phyloP scores from a whole-genome alignment of 176 grass and related monocot genomes.

The Phyllostachys edulis region DNA sequence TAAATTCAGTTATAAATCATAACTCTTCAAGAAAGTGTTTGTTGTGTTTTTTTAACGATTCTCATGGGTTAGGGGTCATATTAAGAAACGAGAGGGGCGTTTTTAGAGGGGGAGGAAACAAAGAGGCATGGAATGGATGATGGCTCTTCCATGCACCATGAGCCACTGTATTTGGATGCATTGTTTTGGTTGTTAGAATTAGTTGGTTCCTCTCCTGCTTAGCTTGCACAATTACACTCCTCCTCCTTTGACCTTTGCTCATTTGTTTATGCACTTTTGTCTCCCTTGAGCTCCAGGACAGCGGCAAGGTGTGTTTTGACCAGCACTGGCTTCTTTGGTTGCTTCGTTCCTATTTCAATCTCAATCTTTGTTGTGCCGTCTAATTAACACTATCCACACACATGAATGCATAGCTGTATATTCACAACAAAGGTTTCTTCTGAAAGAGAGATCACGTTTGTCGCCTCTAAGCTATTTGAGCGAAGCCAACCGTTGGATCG shows the following conservation, averaged over 20 bases:
- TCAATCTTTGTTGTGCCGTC: too few species aligned
- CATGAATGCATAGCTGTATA: too few species aligned
- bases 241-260: background rate
- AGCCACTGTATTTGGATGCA: background rate
- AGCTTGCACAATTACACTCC: background rate
- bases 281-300: conserved; percentile 31
- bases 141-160: conserved; percentile 31
- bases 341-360: too few species aligned
- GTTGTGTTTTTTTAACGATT: background rate
- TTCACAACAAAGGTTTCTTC: too few species aligned
- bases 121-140: background rate
- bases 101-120: background rate
- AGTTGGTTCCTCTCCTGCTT: background rate
- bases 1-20: background rate
- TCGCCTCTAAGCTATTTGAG: too few species aligned
- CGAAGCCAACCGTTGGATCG: too few species aligned
- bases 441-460: too few species aligned
- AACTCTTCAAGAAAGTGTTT: background rate
- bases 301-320: too few species aligned
- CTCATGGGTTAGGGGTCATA: conserved; percentile 17
- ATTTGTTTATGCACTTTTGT: conserved; percentile 22
- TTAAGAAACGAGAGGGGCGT: conserved; percentile 16
- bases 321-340: too few species aligned
- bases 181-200: background rate
- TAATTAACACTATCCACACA: too few species aligned